Conservation (phyloP, 139 green algal species). For the Volvox reticuliferus region DNA sequence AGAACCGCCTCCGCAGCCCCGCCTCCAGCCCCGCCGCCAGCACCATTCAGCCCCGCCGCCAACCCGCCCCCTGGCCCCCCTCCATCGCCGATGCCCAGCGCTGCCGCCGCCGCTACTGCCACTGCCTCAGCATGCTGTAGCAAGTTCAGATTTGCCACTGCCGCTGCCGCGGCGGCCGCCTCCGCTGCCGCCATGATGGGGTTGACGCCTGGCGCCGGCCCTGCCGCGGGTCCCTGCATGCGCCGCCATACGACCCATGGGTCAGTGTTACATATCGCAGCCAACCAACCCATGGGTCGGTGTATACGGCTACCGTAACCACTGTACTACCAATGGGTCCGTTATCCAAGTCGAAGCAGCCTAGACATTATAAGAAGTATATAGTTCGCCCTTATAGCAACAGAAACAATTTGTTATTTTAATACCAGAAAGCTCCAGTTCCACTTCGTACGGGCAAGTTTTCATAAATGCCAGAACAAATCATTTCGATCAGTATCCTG, state of each 20-base stretch:
- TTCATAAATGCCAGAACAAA: too few relatives aligned
- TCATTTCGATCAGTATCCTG: too few relatives aligned
- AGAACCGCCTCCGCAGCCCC: neutral
- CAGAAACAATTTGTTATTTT: too few relatives aligned
- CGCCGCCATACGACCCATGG: neutral
- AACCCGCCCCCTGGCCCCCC: neutral
- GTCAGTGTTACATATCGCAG: neutral
- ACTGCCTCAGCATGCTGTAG: neutral
- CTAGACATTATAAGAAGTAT: too few relatives aligned
- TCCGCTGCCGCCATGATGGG: conserved; percentile 29
- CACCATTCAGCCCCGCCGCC: neutral
- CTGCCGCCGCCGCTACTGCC: conserved; percentile 3
- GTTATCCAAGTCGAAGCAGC: too few relatives aligned
- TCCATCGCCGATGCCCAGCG: neutral
- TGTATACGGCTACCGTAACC: neutral
- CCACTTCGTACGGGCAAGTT: too few relatives aligned
- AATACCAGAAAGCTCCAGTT: too few relatives aligned
- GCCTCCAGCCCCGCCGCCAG: neutral
- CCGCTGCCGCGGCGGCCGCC: conserved; percentile 16
- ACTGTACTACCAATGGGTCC: too few relatives aligned
- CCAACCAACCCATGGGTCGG: too few relatives aligned
- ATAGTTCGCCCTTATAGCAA: too few relatives aligned
- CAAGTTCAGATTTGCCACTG: conserved; percentile 1
- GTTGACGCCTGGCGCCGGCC: neutral
- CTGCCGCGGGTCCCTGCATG: neutral